Percentiles rank a stretch among this genome's conserved stretches.
These are phyloP conservation scores for Liriodendron chinense DNA, from an alignment of 164 flowering plant genomes.

Conservation along the genomic window DNA sequence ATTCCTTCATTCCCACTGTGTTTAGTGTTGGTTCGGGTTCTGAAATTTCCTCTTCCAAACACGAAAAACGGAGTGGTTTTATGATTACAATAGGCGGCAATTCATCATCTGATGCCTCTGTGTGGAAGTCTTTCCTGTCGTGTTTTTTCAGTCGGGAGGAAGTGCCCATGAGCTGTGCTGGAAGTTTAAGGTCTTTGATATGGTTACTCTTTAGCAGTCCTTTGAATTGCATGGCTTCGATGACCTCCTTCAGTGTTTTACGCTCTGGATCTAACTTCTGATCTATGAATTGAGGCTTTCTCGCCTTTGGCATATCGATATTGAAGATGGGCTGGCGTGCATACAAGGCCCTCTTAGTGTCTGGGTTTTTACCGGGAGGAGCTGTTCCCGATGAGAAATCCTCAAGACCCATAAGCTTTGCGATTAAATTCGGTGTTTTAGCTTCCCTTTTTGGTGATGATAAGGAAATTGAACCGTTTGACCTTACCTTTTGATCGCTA, in stretches of 20 bases:
- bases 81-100: conserved; percentile 75
- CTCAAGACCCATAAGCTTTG: conserved; percentile 90
- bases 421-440: conserved; percentile 57
- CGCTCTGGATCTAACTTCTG: conserved; percentile 23
- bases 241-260: conserved; percentile 51
- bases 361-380: conserved; percentile 15
- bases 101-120: conserved; percentile 21
- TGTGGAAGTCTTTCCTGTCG: background rate
- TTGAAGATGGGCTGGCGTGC: conserved; percentile 35
- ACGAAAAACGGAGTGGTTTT: conserved; percentile 43
- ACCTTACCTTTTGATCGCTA: background rate
- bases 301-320: conserved; percentile 46
- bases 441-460: conserved; percentile 26
- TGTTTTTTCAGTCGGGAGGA: conserved; percentile 13
- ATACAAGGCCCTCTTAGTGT: conserved; percentile 17
- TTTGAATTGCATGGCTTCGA: conserved; percentile 50
- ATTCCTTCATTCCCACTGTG: conserved; percentile 23
- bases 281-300: conserved; percentile 24
- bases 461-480: conserved; percentile 28
- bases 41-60: conserved; percentile 18
- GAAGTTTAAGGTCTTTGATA: conserved; percentile 13
- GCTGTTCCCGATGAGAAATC: conserved; percentile 38
- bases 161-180: conserved; percentile 5
- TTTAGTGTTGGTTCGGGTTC: conserved; percentile 20
- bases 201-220: conserved; percentile 42